phyloP scores from a whole-genome alignment of 2,329 filamentous ascomycete genomes.

The Alternaria tenuissima region DNA sequence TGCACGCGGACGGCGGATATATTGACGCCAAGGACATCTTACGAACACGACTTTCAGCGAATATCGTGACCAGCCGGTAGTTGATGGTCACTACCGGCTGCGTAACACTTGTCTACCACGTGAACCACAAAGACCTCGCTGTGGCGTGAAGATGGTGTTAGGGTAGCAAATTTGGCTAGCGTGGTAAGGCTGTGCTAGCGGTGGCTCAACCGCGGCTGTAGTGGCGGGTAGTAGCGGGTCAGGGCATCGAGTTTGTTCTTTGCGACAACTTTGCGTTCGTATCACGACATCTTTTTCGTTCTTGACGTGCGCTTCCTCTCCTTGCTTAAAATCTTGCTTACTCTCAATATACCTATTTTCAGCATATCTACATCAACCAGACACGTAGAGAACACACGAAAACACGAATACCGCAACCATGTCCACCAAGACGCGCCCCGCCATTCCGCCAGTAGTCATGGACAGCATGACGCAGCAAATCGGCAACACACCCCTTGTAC shows the following conservation, averaged over 20 bases:
- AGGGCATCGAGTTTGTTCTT: conserved; percentile 20
- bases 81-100: conserved; percentile 6
- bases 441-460: conserved; percentile 64
- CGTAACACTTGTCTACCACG: conserved; percentile 3
- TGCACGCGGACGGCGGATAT: not conserved
- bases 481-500: conserved; percentile 93
- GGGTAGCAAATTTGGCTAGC: not conserved
- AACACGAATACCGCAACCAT: conserved; percentile 41
- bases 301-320: conserved; percentile 11
- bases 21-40: not conserved
- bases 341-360: not conserved
- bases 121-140: not conserved
- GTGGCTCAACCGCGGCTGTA: conserved; percentile 14
- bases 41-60: not conserved
- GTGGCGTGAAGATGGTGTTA: not conserved
- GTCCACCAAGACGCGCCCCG: conserved; percentile 59
- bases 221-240: conserved; percentile 28
- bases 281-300: conserved; percentile 3
- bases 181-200: conserved; percentile 16
- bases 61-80: not conserved
- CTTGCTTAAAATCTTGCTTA: not conserved
- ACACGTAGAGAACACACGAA: not conserved
- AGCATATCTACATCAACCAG: not conserved
- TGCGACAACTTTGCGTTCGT: conserved; percentile 15
- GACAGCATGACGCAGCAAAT: conserved; percentile 84